Evolutionary conservation across 106 monocot genomes (phyloP), one percentile per base, ranked within the genome.

Genomic region (Allium cepa): DNA sequence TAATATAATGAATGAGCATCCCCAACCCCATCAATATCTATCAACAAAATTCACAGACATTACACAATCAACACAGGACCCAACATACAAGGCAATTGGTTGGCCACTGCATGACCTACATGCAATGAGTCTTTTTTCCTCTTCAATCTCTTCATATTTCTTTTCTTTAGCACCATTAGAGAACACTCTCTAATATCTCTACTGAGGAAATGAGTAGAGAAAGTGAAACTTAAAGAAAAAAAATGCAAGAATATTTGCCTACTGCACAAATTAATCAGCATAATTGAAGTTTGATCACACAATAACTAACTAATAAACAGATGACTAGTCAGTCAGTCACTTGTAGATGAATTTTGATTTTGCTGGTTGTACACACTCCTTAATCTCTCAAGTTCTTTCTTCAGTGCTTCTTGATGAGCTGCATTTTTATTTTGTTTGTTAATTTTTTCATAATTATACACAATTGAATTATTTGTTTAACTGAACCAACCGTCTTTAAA

Each of bases 321-420:
- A 45, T 27, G 45, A 62, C 46, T 11, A 27, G 15, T 17, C 62
- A 36, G 16, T 15, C 49, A 47, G 47, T 64, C 64, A 64, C 64
- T 64, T 9, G 8, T 47, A 10, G 67, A 12, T 26, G 52, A 11
- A 68, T 81, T 78, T 11, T 80, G 73, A 67, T 66, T 91, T 72
- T 93, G 92, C 55, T 93, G 85, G 66, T 88, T 85, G 74, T 85
- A 93, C 16, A 93, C 83, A 73, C 77, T 80, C 47, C 85, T 82
- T 47, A 93, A 69, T 57, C 92, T 78, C 76, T 93, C 92, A 11
- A 93, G 85, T 80, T 93, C 92, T 62, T 77, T 85, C 88, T 75
- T 93, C 67, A 93, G 50, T 53, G 88, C 92, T 72, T 88, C 92
- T 59, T 93, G 92, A 60, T 93, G 92, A 56, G 92, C 92, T 93